phyloP scores from a whole-genome alignment of 2,329 filamentous ascomycete species.

The Fusarium virguliforme region DNA sequence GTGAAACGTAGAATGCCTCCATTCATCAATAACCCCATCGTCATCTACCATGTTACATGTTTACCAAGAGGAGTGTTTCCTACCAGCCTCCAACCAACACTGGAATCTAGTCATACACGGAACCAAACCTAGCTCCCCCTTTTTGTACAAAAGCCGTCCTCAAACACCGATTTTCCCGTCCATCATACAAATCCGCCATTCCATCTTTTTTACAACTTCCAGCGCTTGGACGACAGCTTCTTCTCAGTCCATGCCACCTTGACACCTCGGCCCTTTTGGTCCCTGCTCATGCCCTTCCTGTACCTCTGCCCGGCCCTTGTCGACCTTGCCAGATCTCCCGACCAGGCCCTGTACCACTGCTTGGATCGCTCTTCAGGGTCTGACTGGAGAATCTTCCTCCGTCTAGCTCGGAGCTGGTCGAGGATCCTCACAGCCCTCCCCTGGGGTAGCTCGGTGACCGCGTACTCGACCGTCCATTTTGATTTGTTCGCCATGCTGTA shows the following conservation, averaged over 20 bases:
- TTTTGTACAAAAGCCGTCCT: slow-evolving; percentile 10
- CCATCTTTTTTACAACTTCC: slow-evolving; percentile 3
- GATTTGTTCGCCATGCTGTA: neutral
- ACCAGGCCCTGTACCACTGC: slow-evolving; percentile 65
- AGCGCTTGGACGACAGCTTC: slow-evolving; percentile 25
- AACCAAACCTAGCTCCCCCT: slow-evolving; percentile 21
- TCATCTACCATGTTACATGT: slow-evolving; percentile 27
- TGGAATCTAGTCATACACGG: slow-evolving; percentile 35
- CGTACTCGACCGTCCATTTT: slow-evolving; percentile 84
- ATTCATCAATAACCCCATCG: slow-evolving; percentile 3
- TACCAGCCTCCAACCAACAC: slow-evolving; percentile 5
- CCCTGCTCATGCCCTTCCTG: slow-evolving; percentile 69
- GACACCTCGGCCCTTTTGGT: slow-evolving; percentile 65
- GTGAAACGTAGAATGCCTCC: neutral
- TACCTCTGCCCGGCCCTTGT: slow-evolving; percentile 72
- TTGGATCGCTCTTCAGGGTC: slow-evolving; percentile 60
- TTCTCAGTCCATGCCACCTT: slow-evolving; percentile 64
- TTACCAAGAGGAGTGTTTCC: slow-evolving; percentile 23
- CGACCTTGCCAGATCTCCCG: slow-evolving; percentile 58
- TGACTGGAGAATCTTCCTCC: slow-evolving; percentile 63
- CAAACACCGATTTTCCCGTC: neutral
- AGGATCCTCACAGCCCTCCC: slow-evolving; percentile 69
- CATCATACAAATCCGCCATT: neutral
- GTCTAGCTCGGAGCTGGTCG: slow-evolving; percentile 68
- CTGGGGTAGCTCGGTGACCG: slow-evolving; percentile 74